Evolutionary conservation across 176 grass and related monocot species (phyloP).

Genomic region (Olyra latifolia): DNA sequence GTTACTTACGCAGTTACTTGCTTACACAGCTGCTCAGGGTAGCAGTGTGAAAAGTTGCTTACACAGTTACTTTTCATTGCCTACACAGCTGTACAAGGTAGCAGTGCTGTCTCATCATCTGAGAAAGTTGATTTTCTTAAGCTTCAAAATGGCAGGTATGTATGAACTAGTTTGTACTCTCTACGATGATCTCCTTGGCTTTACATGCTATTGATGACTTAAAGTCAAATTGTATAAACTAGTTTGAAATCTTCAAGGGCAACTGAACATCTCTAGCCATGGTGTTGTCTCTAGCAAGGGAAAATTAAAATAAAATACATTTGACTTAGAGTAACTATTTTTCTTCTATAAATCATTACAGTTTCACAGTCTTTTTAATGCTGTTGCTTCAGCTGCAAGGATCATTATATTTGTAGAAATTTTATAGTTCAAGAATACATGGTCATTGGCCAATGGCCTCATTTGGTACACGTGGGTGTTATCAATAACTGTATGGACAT

Average conservation of each 20-base stretch:
- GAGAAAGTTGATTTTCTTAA: conserved; percentile 91
- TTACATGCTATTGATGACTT: conserved; percentile 6
- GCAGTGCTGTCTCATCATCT: conserved; percentile 49
- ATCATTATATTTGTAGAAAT: neutral
- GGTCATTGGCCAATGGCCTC: neutral
- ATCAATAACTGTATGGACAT: neutral
- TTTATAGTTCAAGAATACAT: neutral
- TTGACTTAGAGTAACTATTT: no score
- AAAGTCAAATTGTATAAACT: neutral
- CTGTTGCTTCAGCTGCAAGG: neutral
- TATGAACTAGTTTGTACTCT: conserved; percentile 6
- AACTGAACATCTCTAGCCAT: neutral
- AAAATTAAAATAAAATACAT: neutral
- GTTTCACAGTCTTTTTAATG: neutral
- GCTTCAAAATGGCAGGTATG: conserved; percentile 98
- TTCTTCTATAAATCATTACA: neutral
- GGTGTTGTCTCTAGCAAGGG: neutral
- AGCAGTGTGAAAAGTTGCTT: conserved; percentile 34
- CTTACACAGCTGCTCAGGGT: conserved; percentile 65
- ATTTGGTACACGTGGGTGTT: neutral
- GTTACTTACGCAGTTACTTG: conserved; percentile 30
- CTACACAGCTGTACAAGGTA: conserved; percentile 65
- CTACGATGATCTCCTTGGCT: neutral
- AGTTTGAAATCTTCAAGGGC: neutral
- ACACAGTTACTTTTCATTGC: conserved; percentile 16